Base-by-base conservation (phyloP, 345 rosid genomes). In the Cardamine occulta region DNA sequence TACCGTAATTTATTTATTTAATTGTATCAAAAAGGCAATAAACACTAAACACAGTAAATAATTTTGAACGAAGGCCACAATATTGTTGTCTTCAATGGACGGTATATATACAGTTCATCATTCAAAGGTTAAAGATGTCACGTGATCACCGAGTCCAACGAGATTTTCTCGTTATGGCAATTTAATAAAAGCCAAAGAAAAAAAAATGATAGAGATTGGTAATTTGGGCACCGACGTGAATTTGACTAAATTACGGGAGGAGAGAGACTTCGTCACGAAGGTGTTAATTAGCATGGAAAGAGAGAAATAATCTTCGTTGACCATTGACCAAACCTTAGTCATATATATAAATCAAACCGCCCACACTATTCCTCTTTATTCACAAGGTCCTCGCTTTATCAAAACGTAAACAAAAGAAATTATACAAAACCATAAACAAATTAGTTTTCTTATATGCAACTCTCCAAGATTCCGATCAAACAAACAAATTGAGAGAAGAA, bases 161-260 rank as follows among this genome's bases (percentile, higher is more conserved):
- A 4, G 39, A 35, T 35, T 35, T 35, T 63, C 71, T 55, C 53
- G 42, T 63, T 55, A 77, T 56, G 66, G 80, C 32, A 76, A 68
- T 34, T 26, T 68, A 61, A 61, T 61, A 61, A 76, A 68, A 68
- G 13, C 23, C 21, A 60, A 34, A 42, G 10, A 12, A 9, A 37
- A 5, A 24, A 47, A 37, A 45, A 56, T 37, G 53, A 47, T n/a
- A 54, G 39, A 48, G 42, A 51, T 42, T 0, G n/a, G 63, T 63
- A 76, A 70, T 76, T 70, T 76, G 24, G 52, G 58, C 75, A 76
- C 75, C 75, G 80, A 77, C 73, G 80, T 48, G 68, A 77, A 65
- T 71, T 64, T 71, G 80, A 72, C 67, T 65, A 77, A 66, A 57
- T 73, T 59, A 39, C 66, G 64, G 63, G 80, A 44, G 47, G 23